Base-by-base conservation (phyloP, 1,139 yeast species). In the Pneumocystis oryctolagi region DNA sequence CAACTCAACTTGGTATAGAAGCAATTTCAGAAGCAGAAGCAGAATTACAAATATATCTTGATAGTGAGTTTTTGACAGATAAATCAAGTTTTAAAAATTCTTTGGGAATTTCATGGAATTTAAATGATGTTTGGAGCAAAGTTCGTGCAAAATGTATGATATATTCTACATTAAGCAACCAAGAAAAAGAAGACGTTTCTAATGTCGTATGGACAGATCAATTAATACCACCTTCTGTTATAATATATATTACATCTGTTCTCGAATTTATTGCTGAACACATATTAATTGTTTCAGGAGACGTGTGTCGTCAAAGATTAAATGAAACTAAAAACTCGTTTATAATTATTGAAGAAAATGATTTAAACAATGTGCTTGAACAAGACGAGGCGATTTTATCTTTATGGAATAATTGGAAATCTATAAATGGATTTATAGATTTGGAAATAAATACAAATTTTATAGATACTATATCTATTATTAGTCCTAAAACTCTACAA, bases 101-200 rank as follows among this genome's bases (percentile, higher is more conserved):
- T 4, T n/a, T 59, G 14, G 40, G 32, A 37, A 18, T 47, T 16
- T 2, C 14, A 25, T 60, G 31, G 30, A 39, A 65, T 34, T 61
- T 63, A 47, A 59, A 63, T 32, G 60, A 39, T 12, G 61, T 64
- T 12, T 66, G 68, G 68, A 35, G 57, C 5, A 59, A 55, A 28
- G 65, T 65, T 12, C 67, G 68, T 30, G 40, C 62, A n/a, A 61
- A 64, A 28, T 66, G 68, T 60, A 66, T 66, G 68, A 63, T 65
- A 40, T 66, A 65, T 59, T 66, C 67, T 34, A 64, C 68, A 18
- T 63, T 66, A 12, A 66, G 67, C 28, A 62, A 65, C n/a, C 59
- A 63, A 35, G 67, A 65, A 57, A 67, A 66, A 58, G 58, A 58
- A 20, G 60, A 64, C 39, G 60, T 60, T 25, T 20, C 55, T 28